Evolutionary conservation across 1,139 yeast species (phyloP).

Genomic region (Nakaseomyces uthaithaninus): DNA sequence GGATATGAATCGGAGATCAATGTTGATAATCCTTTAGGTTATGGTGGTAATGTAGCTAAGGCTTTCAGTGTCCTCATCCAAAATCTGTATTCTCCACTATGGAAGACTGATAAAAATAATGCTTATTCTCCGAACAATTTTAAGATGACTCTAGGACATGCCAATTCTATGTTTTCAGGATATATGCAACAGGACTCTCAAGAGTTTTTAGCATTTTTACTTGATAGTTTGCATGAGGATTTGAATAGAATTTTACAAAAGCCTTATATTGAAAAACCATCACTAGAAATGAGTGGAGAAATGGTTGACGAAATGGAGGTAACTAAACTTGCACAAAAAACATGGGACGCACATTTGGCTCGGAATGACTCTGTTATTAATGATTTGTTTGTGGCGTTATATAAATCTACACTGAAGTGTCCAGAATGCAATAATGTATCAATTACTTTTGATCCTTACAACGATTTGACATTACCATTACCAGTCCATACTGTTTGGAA

Average conservation of each 20-base stretch:
- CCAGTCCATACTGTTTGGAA: constrained; percentile 75
- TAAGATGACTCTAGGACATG: constrained; percentile 70
- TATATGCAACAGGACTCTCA: constrained; percentile 94
- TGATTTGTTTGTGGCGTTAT: constrained; percentile 83
- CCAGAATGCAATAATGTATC: constrained; percentile 78
- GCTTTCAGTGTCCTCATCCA: constrained; percentile 63
- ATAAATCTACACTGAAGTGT: constrained; percentile 81
- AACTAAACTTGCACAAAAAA: constrained; percentile 53
- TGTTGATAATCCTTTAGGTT: constrained; percentile 72
- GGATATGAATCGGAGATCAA: constrained; percentile 65
- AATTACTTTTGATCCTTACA: constrained; percentile 89
- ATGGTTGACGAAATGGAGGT: constrained; percentile 49
- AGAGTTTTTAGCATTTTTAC: constrained; percentile 79
- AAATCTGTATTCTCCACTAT: constrained; percentile 39
- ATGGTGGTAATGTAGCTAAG: constrained; percentile 68
- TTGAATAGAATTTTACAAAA: constrained; percentile 72
- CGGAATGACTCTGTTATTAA: constrained; percentile 81
- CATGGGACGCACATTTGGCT: constrained; percentile 74
- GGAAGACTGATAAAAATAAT: constrained; percentile 9
- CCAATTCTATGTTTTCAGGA: constrained; percentile 75
- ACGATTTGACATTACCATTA: constrained; percentile 81
- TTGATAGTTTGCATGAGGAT: constrained; percentile 93
- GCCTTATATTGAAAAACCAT: constrained; percentile 88
- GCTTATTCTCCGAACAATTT: constrained; percentile 61
- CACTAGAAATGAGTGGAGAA: constrained; percentile 48